Base-by-base conservation (phyloP, 345 rosid genomes). In the Gossypium bickii region DNA sequence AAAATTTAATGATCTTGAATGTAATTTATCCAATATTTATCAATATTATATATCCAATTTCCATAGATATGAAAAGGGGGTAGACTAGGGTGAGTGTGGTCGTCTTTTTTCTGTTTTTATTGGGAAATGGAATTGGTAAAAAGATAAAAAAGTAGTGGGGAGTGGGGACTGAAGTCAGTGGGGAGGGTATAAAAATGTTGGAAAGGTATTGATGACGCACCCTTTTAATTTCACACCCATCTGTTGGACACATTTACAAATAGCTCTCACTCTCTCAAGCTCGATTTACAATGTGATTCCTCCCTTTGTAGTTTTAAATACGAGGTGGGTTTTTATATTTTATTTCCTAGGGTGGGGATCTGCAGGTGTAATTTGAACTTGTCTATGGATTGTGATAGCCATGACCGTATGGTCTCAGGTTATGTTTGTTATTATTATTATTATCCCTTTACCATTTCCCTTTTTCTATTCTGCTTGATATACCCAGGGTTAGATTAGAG, bases 161-260 rank as follows among this genome's bases (percentile, higher is more conserved):
- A 34, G 27, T 58, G 60, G 60, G 12, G 24, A n/a, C 22, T 2
- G 24, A 9, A 9, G 10, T 13, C 55, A 12, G 9, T 56, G 60
- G 18, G 25, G 9, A 11, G 22, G 53, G 20, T 20, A 60, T 60
- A 27, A 25, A 12, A 60, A 68, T 22, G 55, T 75, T 17, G 48
- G 22, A 47, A 57, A 56, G 73, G 65, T 34, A 82, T 79, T 78
- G 86, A 88, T 84, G 87, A 82, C n/a, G 79, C 80, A 62, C 71
- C 12, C 18, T 25, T 64, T 34, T 12, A 4, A n/a, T 24, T 63
- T 67, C 68, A 47, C 47, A 6, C 20, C n/a, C 7, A 4, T 24
- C 38, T n/a, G 12, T 17, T 6, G 11, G 2, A 12, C 18, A 47
- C 18, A 76, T 18, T 38, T 11, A 56, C 51, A 56, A 56, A 8